These are phyloP conservation scores for Calonectria pseudoturangicola DNA, from an alignment of 2,329 filamentous ascomycete species.

Conservation along the genomic window DNA sequence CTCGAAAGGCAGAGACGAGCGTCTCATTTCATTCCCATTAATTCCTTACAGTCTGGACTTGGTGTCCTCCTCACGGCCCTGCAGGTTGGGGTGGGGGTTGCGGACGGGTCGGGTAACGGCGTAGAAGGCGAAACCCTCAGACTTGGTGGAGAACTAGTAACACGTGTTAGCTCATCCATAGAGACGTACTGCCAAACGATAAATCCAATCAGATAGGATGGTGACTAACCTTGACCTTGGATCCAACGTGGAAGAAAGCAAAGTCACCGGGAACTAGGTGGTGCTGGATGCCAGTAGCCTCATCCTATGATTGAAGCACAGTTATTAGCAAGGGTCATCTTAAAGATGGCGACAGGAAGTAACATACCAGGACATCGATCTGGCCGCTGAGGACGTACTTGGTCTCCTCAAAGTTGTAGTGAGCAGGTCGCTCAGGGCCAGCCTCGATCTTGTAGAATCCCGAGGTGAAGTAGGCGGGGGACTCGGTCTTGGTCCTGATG, in stretches of 20 bases:
- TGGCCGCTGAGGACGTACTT: conserved; percentile 52
- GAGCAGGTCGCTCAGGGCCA: conserved; percentile 47
- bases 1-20: not conserved
- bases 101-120: conserved; percentile 51
- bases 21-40: conserved; percentile 3
- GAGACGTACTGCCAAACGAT: no score
- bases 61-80: conserved; percentile 48
- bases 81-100: conserved; percentile 48
- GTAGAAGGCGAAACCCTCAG: conserved; percentile 51
- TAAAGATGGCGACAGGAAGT: no score
- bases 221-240: conserved; percentile 50
- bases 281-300: conserved; percentile 52
- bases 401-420: conserved; percentile 52
- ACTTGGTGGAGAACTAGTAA: conserved; percentile 53
- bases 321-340: conserved; percentile 2
- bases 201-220: no score
- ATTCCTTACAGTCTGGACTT: conserved; percentile 45
- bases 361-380: conserved; percentile 50
- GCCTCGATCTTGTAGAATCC: conserved; percentile 53
- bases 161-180: not conserved
- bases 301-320: conserved; percentile 38
- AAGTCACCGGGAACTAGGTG: conserved; percentile 50
- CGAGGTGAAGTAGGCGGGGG: conserved; percentile 50
- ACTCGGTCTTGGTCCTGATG: conserved; percentile 51
- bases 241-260: conserved; percentile 53